A percentile compares a stretch with the other conserved stretches of the same genome.
Conservation (phyloP, 306 rosid species). For the Senna tora region DNA sequence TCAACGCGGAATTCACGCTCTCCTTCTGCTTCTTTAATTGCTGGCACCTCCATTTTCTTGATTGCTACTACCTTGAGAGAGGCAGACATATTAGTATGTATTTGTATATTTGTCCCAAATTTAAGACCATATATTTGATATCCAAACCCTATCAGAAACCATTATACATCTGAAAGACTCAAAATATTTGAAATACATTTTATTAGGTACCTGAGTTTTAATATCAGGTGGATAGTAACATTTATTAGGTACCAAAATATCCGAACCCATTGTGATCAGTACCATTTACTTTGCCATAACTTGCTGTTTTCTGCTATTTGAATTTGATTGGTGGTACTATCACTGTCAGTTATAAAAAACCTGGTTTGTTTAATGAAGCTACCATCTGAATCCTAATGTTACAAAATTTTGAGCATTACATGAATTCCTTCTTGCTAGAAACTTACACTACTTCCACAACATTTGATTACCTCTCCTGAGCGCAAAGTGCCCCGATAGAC, state of each 20-base stretch:
- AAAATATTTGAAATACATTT: too few relatives aligned
- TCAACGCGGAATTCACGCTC: conserved; percentile 82
- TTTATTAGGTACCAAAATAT: too few relatives aligned
- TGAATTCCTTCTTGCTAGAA: conserved; percentile 9
- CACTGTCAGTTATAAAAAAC: not conserved
- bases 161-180: too few relatives aligned
- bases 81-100: conserved; percentile 28
- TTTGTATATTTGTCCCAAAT: conserved; percentile 1
- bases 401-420: not conserved
- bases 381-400: not conserved
- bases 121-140: too few relatives aligned
- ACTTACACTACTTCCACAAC: not conserved
- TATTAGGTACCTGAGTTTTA: too few relatives aligned
- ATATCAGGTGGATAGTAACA: too few relatives aligned
- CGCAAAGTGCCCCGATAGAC: conserved; percentile 73
- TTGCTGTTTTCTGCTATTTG: not conserved
- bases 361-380: conserved; percentile 21
- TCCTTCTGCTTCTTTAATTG: conserved; percentile 78
- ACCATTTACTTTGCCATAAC: not conserved
- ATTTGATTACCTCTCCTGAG: conserved; percentile 78
- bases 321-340: not conserved
- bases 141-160: too few relatives aligned
- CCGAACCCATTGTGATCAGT: too few relatives aligned
- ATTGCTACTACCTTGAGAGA: conserved; percentile 72
- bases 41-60: conserved; percentile 85